These are phyloP conservation scores for Leccinum subrobustum DNA, from an alignment of 1,284 basidiomycete species.

Conservation along the genomic window DNA sequence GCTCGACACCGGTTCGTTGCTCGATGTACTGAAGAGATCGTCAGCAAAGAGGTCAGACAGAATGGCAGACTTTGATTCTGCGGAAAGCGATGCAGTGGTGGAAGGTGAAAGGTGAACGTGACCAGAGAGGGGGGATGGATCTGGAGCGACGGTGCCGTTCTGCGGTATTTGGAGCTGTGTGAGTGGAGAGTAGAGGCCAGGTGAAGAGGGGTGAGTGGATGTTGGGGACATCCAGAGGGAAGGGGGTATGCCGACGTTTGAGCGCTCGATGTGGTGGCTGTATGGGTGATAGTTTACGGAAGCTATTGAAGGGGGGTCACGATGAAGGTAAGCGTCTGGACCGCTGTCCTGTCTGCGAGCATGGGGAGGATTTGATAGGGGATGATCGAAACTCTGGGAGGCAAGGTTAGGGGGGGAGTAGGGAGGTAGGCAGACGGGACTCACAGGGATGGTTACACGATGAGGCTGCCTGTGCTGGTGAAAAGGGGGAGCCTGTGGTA, in stretches of 20 bases:
- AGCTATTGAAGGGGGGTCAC: slow-evolving; percentile 21
- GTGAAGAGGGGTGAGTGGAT: slow-evolving; percentile 46
- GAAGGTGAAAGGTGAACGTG: slow-evolving; percentile 40
- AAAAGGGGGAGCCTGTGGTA: slow-evolving; percentile 10
- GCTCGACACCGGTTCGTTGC: slow-evolving; percentile 42
- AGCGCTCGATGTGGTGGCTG: slow-evolving; percentile 47
- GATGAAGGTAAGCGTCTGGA: slow-evolving; percentile 16
- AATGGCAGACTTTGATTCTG: slow-evolving; percentile 55
- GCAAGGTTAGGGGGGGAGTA: slow-evolving; percentile 8
- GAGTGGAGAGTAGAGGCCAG: slow-evolving; percentile 34
- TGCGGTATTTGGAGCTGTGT: slow-evolving; percentile 35
- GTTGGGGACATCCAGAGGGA: slow-evolving; percentile 81
- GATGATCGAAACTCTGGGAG: slow-evolving; percentile 23
- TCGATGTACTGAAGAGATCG: slow-evolving; percentile 53
- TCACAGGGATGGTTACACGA: slow-evolving; percentile 18
- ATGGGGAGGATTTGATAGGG: slow-evolving; percentile 15
- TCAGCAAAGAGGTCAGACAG: slow-evolving; percentile 73
- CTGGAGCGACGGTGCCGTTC: slow-evolving; percentile 34
- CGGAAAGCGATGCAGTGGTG: slow-evolving; percentile 40
- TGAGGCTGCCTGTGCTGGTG: slow-evolving; percentile 15
- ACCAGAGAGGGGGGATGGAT: slow-evolving; percentile 34
- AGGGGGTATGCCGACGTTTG: slow-evolving; percentile 58
- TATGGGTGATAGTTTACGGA: slow-evolving; percentile 32
- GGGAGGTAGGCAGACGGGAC: slow-evolving; percentile 1
- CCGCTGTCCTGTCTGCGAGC: slow-evolving; percentile 15